Conservation (phyloP, 163 green algal species). For the Trebouxia gelatinosa region DNA sequence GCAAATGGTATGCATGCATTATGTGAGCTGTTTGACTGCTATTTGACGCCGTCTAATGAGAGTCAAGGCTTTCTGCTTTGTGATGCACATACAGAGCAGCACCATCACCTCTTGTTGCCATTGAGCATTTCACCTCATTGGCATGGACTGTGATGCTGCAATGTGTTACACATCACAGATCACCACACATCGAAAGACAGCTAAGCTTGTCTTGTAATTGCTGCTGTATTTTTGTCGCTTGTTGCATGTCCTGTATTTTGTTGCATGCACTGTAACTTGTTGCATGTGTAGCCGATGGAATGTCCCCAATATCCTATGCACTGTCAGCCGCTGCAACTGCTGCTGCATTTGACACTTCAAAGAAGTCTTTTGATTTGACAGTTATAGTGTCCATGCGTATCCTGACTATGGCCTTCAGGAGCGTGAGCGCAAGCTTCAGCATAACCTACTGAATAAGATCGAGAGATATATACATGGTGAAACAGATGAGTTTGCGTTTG, state of each 20-base stretch:
- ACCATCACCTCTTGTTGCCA: background rate
- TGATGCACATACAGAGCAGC: no score
- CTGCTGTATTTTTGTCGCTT: no score
- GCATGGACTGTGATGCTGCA: background rate
- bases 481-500: constrained; percentile 24
- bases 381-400: background rate
- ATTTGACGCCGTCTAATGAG: no score
- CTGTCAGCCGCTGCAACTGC: background rate
- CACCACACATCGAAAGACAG: no score
- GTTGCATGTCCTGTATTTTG: no score
- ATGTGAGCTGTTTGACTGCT: background rate
- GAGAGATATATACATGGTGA: constrained; percentile 28
- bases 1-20: constrained; percentile 11
- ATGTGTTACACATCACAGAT: no score
- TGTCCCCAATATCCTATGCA: background rate
- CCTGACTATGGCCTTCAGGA: constrained; percentile 27
- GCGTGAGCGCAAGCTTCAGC: constrained; percentile 43
- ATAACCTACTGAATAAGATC: constrained; percentile 39
- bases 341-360: background rate
- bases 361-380: background rate
- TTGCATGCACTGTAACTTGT: background rate
- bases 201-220: no score
- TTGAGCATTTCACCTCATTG: background rate
- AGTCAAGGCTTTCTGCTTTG: no score
- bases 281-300: background rate